Conservation (phyloP, 2,329 filamentous ascomycete species). For the Iodosphaeria phyllophila region DNA sequence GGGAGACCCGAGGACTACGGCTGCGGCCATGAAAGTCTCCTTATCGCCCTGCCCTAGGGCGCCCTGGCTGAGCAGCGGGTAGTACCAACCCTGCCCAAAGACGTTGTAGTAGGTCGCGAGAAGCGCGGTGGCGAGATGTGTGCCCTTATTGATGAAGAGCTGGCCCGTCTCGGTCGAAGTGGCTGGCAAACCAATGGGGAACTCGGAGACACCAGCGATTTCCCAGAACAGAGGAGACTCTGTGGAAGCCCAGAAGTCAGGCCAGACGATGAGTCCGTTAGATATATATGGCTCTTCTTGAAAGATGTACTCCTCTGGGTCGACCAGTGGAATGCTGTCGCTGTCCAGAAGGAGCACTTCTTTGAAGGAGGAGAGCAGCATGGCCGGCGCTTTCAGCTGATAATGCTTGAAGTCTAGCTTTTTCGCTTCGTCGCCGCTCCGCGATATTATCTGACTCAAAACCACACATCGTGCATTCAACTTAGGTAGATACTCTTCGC, state of each 20-base stretch:
- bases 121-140: conserved; percentile 24
- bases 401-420: too few species aligned
- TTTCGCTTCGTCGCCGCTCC: too few species aligned
- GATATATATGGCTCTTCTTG: conserved; percentile 29
- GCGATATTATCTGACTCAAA: conserved; percentile 12
- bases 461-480: conserved; percentile 15
- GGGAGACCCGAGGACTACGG: conserved; percentile 18
- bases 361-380: conserved; percentile 39
- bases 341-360: conserved; percentile 39
- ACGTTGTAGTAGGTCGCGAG: conserved; percentile 35
- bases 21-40: conserved; percentile 26
- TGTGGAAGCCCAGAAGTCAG: conserved; percentile 30
- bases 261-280: conserved; percentile 35
- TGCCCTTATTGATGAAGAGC: conserved; percentile 26
- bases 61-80: conserved; percentile 25
- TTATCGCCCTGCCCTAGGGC: conserved; percentile 25
- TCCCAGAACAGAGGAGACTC: conserved; percentile 23
- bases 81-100: conserved; percentile 31
- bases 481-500: conserved; percentile 11
- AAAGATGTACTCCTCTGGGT: conserved; percentile 23
- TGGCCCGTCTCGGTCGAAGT: conserved; percentile 27
- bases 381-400: conserved; percentile 36
- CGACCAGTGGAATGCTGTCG: conserved; percentile 28
- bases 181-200: conserved; percentile 14
- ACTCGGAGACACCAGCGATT: conserved; percentile 16